Conservation (phyloP, 2,329 filamentous ascomycete genomes). For the Colletotrichum sp. region DNA sequence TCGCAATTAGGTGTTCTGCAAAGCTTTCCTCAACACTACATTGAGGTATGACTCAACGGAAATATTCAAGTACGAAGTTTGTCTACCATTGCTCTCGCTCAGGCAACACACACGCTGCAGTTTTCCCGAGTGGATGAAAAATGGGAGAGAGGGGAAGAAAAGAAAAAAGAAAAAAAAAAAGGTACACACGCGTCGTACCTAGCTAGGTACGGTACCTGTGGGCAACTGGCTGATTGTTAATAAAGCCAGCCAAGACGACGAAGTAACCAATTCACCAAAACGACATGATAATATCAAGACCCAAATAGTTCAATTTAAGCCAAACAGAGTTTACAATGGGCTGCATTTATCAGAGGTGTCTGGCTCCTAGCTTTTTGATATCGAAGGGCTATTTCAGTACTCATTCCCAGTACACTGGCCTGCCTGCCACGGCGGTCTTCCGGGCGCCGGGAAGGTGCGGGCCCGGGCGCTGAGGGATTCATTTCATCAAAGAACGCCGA, state of each 20-base stretch:
- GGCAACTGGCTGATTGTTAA: background rate
- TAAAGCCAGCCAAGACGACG: background rate
- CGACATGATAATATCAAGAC: background rate
- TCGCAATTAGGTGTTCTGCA: background rate
- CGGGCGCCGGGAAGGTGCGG: background rate
- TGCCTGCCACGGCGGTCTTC: background rate
- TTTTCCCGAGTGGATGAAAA: too few species aligned
- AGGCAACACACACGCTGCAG: too few species aligned
- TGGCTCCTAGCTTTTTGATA: background rate
- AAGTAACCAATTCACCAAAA: background rate
- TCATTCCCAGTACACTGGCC: background rate
- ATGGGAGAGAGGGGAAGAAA: too few species aligned
- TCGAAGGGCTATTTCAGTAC: background rate
- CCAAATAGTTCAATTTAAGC: background rate
- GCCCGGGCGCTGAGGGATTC: background rate
- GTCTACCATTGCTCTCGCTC: too few species aligned
- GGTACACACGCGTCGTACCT: background rate
- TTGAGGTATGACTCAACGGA: too few species aligned
- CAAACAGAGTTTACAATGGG: accelerated
- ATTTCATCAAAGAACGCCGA: background rate
- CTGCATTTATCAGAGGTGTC: background rate
- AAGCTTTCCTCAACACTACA: too few species aligned
- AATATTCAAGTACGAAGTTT: too few species aligned
- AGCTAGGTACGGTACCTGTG: too few species aligned
- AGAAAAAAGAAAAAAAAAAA: too few species aligned